These are phyloP conservation scores for Eucalyptus globulus DNA, from an alignment of 345 rosid genomes.

Conservation along the genomic window DNA sequence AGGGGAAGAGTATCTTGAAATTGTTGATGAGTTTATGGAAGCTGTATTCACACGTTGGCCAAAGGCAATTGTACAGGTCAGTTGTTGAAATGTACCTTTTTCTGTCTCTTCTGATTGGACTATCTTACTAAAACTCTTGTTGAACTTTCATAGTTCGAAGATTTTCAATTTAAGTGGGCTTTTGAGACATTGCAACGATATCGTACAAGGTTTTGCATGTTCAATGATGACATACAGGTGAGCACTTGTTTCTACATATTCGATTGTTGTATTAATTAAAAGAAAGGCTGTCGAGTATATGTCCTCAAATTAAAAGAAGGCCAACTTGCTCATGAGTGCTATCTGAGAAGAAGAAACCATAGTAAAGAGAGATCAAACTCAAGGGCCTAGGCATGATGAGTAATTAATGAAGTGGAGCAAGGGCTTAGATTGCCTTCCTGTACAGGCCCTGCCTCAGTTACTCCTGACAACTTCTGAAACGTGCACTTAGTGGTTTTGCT, in stretches of 20 bases:
- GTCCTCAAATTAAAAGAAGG: not conserved
- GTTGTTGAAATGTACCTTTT: not conserved
- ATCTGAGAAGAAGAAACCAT: not conserved
- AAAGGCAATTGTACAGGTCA: slow-evolving; percentile 91
- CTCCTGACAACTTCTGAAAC: not conserved
- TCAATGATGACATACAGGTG: slow-evolving; percentile 98
- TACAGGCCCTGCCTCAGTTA: not conserved
- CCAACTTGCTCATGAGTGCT: not conserved
- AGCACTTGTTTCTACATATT: not conserved
- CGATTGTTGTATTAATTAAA: not conserved
- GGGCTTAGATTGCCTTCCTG: not conserved
- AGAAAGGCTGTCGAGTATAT: not conserved
- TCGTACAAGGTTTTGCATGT: slow-evolving; percentile 86
- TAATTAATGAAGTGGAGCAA: not conserved
- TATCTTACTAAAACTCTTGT: slow-evolving; percentile 7
- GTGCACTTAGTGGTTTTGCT: not conserved
- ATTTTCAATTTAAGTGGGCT: slow-evolving; percentile 99
- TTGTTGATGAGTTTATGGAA: slow-evolving; percentile 97
- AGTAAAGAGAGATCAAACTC: not conserved
- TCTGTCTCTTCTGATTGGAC: not conserved
- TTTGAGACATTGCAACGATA: slow-evolving; percentile 88
- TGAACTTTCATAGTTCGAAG: slow-evolving; percentile 64
- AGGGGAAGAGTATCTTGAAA: slow-evolving; percentile 83
- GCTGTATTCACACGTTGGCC: slow-evolving; percentile 94
- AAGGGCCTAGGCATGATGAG: not conserved